These are phyloP conservation scores for Datura wrightii DNA, from an alignment of 257 asterid genomes.

Conservation along the genomic window DNA sequence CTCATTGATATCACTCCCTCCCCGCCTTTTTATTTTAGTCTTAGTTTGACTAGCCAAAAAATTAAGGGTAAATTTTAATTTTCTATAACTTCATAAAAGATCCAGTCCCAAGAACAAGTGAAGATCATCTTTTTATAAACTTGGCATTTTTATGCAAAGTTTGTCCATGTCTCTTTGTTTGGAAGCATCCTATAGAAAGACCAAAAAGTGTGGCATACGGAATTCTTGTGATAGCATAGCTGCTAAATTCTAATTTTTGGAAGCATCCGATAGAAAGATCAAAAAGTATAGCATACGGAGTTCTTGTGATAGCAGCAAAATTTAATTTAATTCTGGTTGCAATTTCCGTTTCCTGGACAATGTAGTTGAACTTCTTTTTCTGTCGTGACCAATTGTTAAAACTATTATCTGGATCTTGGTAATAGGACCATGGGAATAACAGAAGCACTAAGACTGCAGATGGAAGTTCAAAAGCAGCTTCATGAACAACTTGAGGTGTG, in stretches of 20 bases:
- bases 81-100: not conserved
- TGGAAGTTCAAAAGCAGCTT: conserved; percentile 93
- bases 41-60: not conserved
- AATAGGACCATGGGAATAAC: conserved; percentile 78
- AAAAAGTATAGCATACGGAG: not conserved
- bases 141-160: not conserved
- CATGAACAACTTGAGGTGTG: conserved; percentile 93
- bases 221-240: not conserved
- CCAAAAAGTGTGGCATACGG: not conserved
- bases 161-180: not conserved
- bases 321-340: not conserved
- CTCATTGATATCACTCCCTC: not conserved
- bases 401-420: conserved; percentile 20
- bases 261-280: not conserved
- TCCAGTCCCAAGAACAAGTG: not conserved
- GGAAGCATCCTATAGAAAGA: not conserved
- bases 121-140: not conserved
- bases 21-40: not conserved
- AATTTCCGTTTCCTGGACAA: not conserved
- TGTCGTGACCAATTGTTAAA: not conserved
- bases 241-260: not conserved
- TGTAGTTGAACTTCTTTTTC: not conserved
- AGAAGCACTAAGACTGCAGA: conserved; percentile 81
- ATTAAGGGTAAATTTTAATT: not conserved
- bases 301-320: not conserved